Percentiles rank a stretch among this genome's conserved stretches.
Conservation (phyloP, 331 rosid genomes). For the Acacia pycnantha region DNA sequence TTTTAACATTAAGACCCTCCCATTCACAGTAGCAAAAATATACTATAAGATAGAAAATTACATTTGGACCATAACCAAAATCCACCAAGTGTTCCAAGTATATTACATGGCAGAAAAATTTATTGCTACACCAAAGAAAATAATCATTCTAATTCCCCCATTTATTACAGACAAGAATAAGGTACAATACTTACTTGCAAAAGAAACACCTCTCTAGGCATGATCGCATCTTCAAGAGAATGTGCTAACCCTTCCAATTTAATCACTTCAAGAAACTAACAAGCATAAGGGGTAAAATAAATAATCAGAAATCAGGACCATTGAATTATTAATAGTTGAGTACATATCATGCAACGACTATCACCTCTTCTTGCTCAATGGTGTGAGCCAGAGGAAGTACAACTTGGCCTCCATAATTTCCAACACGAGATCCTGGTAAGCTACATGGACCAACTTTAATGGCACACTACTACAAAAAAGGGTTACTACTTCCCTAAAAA, state of each 20-base stretch:
- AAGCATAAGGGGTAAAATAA: conserved; percentile 2
- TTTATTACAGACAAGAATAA: background rate
- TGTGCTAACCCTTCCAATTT: conserved; percentile 92
- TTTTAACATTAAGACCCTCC: conserved; percentile 19
- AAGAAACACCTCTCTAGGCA: conserved; percentile 94
- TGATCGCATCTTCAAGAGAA: conserved; percentile 83
- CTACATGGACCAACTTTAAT: conserved; percentile 96
- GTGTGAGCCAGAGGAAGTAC: conserved; percentile 97
- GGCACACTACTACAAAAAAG: too few species aligned
- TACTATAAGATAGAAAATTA: background rate
- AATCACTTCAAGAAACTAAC: conserved; percentile 89
- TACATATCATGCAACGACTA: conserved; percentile 14
- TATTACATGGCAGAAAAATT: background rate
- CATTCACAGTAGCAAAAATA: too few species aligned
- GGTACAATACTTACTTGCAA: conserved; percentile 63
- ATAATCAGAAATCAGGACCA: background rate
- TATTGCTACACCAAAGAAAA: background rate
- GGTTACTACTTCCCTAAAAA: too few species aligned
- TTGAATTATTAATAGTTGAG: background rate
- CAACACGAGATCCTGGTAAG: conserved; percentile 87
- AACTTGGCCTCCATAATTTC: conserved; percentile 96
- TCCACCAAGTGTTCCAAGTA: background rate
- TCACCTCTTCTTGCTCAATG: conserved; percentile 97
- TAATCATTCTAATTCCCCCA: background rate
- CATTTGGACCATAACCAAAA: background rate